Evolutionary conservation across 1,139 yeast species (phyloP), one percentile per base, ranked within the genome.

Genomic region (Hyphopichia pseudoburtonii): DNA sequence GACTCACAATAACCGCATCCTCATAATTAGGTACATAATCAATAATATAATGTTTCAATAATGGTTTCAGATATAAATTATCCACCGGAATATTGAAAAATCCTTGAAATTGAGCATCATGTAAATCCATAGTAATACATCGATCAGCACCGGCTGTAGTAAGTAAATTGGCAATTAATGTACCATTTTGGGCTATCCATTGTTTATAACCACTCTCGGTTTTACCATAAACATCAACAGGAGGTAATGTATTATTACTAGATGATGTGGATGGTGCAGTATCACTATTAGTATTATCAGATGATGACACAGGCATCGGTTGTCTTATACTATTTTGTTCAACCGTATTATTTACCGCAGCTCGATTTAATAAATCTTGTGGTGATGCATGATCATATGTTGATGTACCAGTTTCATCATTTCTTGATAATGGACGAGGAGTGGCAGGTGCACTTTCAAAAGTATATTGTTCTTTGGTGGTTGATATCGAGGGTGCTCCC

Each of bases 171-270:
- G 98, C 97, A 45, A 94, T 79, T 44, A 94, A 70, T 3, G 96
- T 89, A 8, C 99, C 98, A 33, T 92, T 84, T 60, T 90, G 97
- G 1, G 97, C 95, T 22, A 90, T 83, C 97, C 98, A 92, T 51
- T 89, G 85, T 56, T 86, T 85, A 63, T 89, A 87, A 2, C 95
- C 95, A 22, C 86, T 70, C 45, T 59, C 70, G 22, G 73, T 67
- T 42, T 64, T 65, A 7, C 76, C 75, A 37, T 53, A 55, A 17
- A 60, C 60, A 45, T 69, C 75, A 10, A 66, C 66, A 5, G 56
- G 46, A 2, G 67, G 63, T 35, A 65, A 48, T n/a, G n/a, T n/a
- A 36, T 54, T 54, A 7, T 57, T 54, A 14, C 62, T 12, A 5
- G 27, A 8, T 5, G 14, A n/a, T 8, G 7, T 24, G n/a, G 27